phyloP scores from a whole-genome alignment of 805 yeast genomes.

The Helenozyma rhizophorensis region DNA sequence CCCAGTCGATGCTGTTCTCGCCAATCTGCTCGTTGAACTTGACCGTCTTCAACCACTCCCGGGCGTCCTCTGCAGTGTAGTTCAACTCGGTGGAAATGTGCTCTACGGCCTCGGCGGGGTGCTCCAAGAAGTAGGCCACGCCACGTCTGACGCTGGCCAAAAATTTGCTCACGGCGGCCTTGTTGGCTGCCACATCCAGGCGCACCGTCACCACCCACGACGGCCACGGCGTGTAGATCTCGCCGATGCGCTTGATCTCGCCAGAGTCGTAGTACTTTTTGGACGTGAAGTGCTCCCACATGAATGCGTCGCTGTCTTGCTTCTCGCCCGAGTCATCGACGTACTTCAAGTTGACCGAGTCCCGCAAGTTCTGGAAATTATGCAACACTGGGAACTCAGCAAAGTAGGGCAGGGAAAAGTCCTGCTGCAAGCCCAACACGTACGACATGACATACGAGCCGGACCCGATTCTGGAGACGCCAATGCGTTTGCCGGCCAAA shows the following conservation, averaged over 20 bases:
- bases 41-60: constrained; percentile 79
- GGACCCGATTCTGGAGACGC: constrained; percentile 83
- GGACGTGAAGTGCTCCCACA: constrained; percentile 95
- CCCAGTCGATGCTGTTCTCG: constrained; percentile 40
- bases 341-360: constrained; percentile 60
- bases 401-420: constrained; percentile 50
- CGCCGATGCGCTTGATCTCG: constrained; percentile 80
- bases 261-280: constrained; percentile 76
- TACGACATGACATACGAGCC: constrained; percentile 91
- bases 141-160: constrained; percentile 60
- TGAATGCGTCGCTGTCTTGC: constrained; percentile 67
- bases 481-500: constrained; percentile 60
- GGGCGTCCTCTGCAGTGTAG: constrained; percentile 72
- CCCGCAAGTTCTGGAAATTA: constrained; percentile 72
- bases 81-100: constrained; percentile 67
- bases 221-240: constrained; percentile 94
- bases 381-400: constrained; percentile 53
- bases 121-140: constrained; percentile 53
- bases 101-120: constrained; percentile 61
- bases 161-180: constrained; percentile 33
- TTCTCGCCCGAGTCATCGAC: constrained; percentile 29
- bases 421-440: constrained; percentile 64
- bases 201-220: constrained; percentile 78
- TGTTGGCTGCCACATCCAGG: constrained; percentile 27
- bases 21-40: constrained; percentile 48